Evolutionary conservation across 2,329 filamentous ascomycete genomes (phyloP).

Genomic region (Aspergillus pseudotamarii): DNA sequence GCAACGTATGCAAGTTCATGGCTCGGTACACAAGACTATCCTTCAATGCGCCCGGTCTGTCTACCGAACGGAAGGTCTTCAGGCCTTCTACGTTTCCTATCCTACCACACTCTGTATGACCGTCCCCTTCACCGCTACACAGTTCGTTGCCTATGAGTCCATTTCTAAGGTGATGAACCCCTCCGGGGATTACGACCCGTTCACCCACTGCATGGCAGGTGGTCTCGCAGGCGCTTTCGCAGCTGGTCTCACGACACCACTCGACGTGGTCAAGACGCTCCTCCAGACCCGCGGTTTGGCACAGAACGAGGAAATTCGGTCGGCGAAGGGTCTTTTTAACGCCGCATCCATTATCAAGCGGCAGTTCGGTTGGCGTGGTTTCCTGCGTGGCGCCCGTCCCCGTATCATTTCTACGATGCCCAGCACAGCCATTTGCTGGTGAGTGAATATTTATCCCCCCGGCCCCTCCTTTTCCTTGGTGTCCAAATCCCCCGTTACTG

Average conservation of each 20-base stretch:
- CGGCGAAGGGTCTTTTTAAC: conserved; percentile 78
- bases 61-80: conserved; percentile 82
- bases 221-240: conserved; percentile 91
- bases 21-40: conserved; percentile 89
- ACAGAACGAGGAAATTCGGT: conserved; percentile 75
- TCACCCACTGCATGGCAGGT: conserved; percentile 91
- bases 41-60: conserved; percentile 84
- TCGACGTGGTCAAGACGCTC: conserved; percentile 98
- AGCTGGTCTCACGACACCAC: conserved; percentile 88
- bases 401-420: conserved; percentile 96
- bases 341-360: conserved; percentile 80
- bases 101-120: conserved; percentile 98
- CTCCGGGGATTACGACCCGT: conserved; percentile 75
- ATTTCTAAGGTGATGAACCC: conserved; percentile 94
- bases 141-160: conserved; percentile 97
- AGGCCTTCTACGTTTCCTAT: conserved; percentile 97
- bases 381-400: conserved; percentile 90
- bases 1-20: conserved; percentile 97
- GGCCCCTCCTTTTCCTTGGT: too few species aligned
- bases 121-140: conserved; percentile 93
- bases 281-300: conserved; percentile 89
- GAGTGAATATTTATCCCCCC: conserved; percentile 29
- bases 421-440: conserved; percentile 99
- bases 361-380: conserved; percentile 81
- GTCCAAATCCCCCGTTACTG: not conserved